Percentiles rank a stretch among this genome's conserved stretches.
Evolutionary conservation across 495 filamentous ascomycete genomes (phyloP).

Genomic region (Elasticomyces elasticus): DNA sequence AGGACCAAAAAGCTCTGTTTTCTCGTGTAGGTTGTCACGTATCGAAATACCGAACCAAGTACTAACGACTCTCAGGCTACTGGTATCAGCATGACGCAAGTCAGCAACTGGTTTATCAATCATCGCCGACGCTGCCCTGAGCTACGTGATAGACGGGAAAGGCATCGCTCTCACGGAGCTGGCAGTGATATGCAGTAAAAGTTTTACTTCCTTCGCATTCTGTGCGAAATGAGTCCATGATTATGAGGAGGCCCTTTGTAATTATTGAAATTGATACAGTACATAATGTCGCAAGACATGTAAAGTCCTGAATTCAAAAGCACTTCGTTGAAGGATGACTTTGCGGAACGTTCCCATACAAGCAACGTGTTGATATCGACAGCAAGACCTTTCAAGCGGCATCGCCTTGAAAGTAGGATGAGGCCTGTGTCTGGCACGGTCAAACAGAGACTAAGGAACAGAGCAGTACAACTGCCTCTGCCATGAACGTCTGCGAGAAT

Average conservation of each 20-base stretch:
- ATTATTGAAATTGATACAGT: no score
- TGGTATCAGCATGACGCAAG: slow-evolving; percentile 21
- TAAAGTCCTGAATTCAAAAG: no score
- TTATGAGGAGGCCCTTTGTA: background rate
- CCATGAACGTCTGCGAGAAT: no score
- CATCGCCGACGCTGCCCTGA: slow-evolving; percentile 21
- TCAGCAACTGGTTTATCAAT: slow-evolving; percentile 26
- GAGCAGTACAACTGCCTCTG: no score
- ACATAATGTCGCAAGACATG: no score
- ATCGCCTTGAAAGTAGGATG: no score
- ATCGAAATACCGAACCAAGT: background rate
- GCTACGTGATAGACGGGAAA: slow-evolving; percentile 16
- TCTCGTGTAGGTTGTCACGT: slow-evolving; percentile 8
- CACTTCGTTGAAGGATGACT: no score
- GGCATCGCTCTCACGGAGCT: background rate
- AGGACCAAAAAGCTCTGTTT: slow-evolving; percentile 21
- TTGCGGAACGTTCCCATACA: no score
- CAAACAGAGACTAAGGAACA: no score
- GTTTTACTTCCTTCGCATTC: background rate
- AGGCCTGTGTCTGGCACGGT: no score
- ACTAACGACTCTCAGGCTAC: slow-evolving; percentile 12
- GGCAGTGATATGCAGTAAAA: slow-evolving; percentile 1
- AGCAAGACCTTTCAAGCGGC: no score
- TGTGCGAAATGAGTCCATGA: background rate
- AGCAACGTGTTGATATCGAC: no score